phyloP scores from a whole-genome alignment of 148 eudicot species.

The Talinum fruticosum region DNA sequence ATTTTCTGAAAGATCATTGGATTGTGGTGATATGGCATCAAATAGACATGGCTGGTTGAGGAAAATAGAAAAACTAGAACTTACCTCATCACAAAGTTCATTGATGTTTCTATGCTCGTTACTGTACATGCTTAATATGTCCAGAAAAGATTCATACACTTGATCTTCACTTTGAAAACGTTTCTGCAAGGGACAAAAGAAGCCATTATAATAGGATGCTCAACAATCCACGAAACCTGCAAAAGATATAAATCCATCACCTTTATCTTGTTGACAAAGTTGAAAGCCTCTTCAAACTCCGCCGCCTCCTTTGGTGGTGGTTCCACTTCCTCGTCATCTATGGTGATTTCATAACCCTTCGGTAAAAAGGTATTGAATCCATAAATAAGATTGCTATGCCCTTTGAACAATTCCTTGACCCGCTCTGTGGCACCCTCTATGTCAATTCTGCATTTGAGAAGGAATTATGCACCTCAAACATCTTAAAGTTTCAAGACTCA shows the following conservation, averaged over 20 bases:
- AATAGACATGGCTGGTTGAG: conserved; percentile 15
- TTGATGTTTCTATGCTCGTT: conserved; percentile 82
- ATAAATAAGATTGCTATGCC: conserved; percentile 79
- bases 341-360: conserved; percentile 87
- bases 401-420: conserved; percentile 91
- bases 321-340: conserved; percentile 73
- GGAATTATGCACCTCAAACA: neutral
- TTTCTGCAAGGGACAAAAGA: conserved; percentile 39
- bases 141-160: conserved; percentile 91
- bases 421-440: conserved; percentile 87
- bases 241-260: conserved; percentile 27
- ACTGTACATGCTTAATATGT: conserved; percentile 86
- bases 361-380: conserved; percentile 98
- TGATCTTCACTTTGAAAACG: conserved; percentile 88
- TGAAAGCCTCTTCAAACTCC: conserved; percentile 96
- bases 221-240: neutral
- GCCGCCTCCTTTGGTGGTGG: conserved; percentile 77
- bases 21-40: neutral
- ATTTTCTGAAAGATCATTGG: neutral
- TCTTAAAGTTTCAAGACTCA: neutral
- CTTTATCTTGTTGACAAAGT: conserved; percentile 97
- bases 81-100: conserved; percentile 92
- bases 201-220: conserved; percentile 1
- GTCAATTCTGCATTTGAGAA: conserved; percentile 63
- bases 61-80: conserved; percentile 5